Evolutionary conservation across 176 grass and related monocot species (phyloP).

Genomic region (Leersia perrieri): DNA sequence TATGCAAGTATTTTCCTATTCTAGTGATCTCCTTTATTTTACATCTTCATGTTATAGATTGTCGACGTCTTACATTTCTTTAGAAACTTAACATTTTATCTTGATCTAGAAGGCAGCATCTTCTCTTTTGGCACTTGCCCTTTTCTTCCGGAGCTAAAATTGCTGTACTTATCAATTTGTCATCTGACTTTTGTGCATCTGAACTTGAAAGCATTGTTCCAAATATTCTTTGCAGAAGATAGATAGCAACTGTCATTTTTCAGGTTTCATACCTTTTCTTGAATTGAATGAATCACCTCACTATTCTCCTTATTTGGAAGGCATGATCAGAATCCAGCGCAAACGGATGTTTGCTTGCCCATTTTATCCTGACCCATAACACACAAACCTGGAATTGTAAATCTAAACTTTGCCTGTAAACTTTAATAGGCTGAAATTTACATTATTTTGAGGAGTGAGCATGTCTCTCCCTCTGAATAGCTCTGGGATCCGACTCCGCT

Average conservation of each 20-base stretch:
- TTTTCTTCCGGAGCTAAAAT: conserved; percentile 15
- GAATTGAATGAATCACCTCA: not conserved
- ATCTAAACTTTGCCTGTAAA: not conserved
- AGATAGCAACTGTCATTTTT: conserved; percentile 17
- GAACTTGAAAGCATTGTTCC: not conserved
- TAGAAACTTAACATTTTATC: conserved; percentile 23
- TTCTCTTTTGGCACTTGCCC: not conserved
- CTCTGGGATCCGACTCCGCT: no score
- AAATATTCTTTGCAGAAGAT: not conserved
- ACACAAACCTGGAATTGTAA: not conserved
- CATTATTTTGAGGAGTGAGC: not conserved
- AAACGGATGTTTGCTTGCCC: not conserved
- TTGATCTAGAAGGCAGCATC: conserved; percentile 37
- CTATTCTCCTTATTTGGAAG: not conserved
- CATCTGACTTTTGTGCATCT: not conserved
- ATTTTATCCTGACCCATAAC: not conserved
- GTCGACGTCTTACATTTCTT: conserved; percentile 1
- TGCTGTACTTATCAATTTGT: conserved; percentile 9
- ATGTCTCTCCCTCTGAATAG: not conserved
- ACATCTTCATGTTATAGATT: conserved; percentile 12
- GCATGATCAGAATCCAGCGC: not conserved
- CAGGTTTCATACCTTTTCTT: conserved; percentile 1
- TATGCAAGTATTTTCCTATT: conserved; percentile 6
- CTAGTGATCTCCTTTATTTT: conserved; percentile 11
- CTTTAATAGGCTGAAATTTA: not conserved